Evolutionary conservation across 208 protist species (phyloP), one percentile per base, ranked within the genome.

Genomic region (Acanthamoeba rhysodes): DNA sequence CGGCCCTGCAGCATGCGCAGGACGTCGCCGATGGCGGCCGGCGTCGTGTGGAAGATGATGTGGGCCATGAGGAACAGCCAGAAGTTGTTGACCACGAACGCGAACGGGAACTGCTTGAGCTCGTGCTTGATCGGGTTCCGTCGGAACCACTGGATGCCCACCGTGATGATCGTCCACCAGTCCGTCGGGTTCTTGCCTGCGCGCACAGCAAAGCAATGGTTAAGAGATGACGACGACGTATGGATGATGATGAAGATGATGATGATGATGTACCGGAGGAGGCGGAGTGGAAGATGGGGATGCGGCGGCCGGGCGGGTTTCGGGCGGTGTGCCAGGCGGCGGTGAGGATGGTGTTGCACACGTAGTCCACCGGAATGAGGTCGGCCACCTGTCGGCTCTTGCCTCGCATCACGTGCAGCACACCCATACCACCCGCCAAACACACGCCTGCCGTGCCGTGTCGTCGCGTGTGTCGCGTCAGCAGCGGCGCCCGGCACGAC

Each of bases 71-170:
- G 74, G 74, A 55, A 82, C 1, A 82, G 74, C 74, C 74, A 82
- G 74, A 53, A 82, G 74, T 82, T 82, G 74, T 50, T 41, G 32
- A 82, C 74, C 18, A 82, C 32, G 45, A 82, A 82, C 45, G 74
- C 74, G 45, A 82, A 82, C 37, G 74, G 74, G n/a, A 53, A 82
- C 74, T 82, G 74, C 74, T 82, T 82, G 74, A 82, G 74, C 74
- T 82, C 74, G 29, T 82, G 6, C 74, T 82, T 82, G 74, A 82
- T 82, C 74, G 74, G 74, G 74, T 82, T 45, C 32, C 74, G 74
- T 53, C 74, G 74, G 74, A 82, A 82, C 74, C 74, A 82, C 45
- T 82, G 34, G 45, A 53, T 82, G 37, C 74, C 74, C 45, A 50
- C 74, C 74, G 74, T 82, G 2, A 82, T 53, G 22, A 82, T 37